Percentiles rank a stretch among this genome's conserved stretches.
These are phyloP conservation scores for Monilinia aucupariae DNA, from an alignment of 2,329 filamentous ascomycete species.

Conservation along the genomic window DNA sequence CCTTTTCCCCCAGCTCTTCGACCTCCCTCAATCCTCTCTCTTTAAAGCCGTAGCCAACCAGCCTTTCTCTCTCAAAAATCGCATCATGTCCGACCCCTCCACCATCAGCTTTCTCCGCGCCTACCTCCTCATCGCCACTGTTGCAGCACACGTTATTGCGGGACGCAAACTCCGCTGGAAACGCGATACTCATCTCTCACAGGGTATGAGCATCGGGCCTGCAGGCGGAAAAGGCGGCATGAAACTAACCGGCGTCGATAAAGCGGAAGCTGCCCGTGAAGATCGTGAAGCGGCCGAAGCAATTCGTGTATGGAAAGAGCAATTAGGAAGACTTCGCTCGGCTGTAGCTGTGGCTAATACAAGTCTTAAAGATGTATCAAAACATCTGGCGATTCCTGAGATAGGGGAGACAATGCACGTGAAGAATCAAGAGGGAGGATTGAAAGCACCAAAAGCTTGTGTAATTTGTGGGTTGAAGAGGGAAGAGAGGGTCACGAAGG, in stretches of 20 bases:
- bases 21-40: constrained; percentile 56
- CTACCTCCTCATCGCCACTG: constrained; percentile 58
- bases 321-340: constrained; percentile 68
- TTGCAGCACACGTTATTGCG: constrained; percentile 74
- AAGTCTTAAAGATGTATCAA: constrained; percentile 29
- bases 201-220: constrained; percentile 79
- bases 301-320: constrained; percentile 66
- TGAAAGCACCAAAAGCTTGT: constrained; percentile 70
- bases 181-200: constrained; percentile 74
- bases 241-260: constrained; percentile 86
- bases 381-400: constrained; percentile 55
- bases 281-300: constrained; percentile 80
- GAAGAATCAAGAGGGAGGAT: constrained; percentile 63
- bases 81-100: constrained; percentile 56
- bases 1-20: constrained; percentile 66
- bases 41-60: constrained; percentile 61
- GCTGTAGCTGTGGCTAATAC: constrained; percentile 63
- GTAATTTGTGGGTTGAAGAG: constrained; percentile 82
- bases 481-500: constrained; percentile 72
- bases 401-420: constrained; percentile 64
- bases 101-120: constrained; percentile 58
- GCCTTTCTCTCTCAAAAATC: constrained; percentile 52
- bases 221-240: constrained; percentile 75
- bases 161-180: constrained; percentile 88
- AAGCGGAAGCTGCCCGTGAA: constrained; percentile 73